phyloP scores from a whole-genome alignment of 1,139 yeast species.

The Taiozyma sp. region DNA sequence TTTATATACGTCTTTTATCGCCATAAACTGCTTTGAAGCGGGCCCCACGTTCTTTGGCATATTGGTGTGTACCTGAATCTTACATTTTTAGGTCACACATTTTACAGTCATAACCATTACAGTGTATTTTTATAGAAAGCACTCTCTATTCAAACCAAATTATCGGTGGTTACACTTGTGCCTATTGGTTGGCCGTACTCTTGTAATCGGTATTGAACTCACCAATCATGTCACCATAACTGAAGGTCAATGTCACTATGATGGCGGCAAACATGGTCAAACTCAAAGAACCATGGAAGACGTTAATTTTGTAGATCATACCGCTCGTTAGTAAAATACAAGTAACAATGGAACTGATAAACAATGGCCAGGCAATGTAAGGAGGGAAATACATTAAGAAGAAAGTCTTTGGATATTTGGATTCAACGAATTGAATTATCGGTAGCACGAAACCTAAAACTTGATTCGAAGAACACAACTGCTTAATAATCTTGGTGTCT shows the following conservation, averaged over 20 bases:
- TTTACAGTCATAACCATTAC: neutral
- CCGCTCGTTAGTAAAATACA: neutral
- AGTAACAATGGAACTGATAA: neutral
- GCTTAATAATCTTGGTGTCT: constrained; percentile 13
- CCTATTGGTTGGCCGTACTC: neutral
- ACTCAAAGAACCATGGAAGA: neutral
- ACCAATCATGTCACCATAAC: neutral
- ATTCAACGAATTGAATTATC: no score
- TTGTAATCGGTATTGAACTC: neutral
- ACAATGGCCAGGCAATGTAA: neutral
- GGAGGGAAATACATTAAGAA: no score
- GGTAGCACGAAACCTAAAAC: no score
- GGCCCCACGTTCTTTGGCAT: neutral
- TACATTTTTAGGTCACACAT: no score
- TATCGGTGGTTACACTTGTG: no score
- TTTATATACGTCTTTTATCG: neutral
- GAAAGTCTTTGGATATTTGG: no score
- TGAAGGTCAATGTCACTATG: neutral
- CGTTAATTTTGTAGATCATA: neutral
- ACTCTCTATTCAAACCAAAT: no score
- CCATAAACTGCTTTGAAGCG: neutral
- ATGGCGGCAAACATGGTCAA: neutral
- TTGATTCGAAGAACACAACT: constrained; percentile 13
- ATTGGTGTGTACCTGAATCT: neutral
- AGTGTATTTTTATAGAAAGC: neutral